These are phyloP conservation scores for Limnanthes douglasii DNA, from an alignment of 345 rosid genomes.

Conservation along the genomic window DNA sequence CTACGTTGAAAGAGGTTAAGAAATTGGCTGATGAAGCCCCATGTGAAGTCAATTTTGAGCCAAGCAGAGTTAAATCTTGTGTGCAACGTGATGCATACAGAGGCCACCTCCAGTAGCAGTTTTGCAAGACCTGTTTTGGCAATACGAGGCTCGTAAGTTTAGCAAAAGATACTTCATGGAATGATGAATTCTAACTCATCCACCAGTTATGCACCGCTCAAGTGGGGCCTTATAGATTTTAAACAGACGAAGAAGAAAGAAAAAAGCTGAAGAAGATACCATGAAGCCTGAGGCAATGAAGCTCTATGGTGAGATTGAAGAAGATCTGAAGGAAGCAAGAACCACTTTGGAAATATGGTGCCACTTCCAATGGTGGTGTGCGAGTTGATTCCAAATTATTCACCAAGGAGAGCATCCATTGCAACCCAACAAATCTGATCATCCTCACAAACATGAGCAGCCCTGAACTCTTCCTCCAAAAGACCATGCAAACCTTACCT, in stretches of 20 bases:
- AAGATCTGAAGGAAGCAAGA: no score
- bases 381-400: no score
- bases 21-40: constrained; percentile 21
- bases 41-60: constrained; percentile 27
- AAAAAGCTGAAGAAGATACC: constrained; percentile 55
- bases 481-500: no score
- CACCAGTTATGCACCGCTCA: constrained; percentile 23
- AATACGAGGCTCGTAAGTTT: constrained; percentile 50
- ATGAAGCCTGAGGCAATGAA: constrained; percentile 33
- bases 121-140: constrained; percentile 44
- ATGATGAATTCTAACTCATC: constrained; percentile 25
- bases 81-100: constrained; percentile 39
- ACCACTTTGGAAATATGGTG: no score
- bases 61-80: constrained; percentile 35
- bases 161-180: constrained; percentile 42
- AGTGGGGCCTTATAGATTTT: constrained; percentile 47
- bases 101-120: constrained; percentile 41
- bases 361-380: no score
- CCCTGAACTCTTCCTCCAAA: no score
- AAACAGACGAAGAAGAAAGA: constrained; percentile 60
- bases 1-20: constrained; percentile 18
- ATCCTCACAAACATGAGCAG: no score
- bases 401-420: no score
- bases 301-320: no score
- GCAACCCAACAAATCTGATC: no score